These are phyloP conservation scores for Botrytis pseudocinerea DNA, from an alignment of 2,329 filamentous ascomycete species.

Conservation along the genomic window DNA sequence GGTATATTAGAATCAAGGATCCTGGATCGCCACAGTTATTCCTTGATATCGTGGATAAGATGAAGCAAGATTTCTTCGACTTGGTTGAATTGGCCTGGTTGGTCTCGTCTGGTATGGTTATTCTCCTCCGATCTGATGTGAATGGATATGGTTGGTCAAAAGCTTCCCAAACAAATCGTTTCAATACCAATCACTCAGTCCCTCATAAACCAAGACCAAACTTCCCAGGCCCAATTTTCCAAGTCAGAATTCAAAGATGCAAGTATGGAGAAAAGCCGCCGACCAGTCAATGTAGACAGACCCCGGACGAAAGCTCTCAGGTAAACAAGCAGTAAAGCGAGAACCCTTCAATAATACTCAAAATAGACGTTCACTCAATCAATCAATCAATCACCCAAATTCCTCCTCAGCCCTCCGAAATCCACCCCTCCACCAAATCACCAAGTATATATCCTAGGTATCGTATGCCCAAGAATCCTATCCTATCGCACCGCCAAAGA, in stretches of 20 bases:
- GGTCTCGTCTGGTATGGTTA: not conserved
- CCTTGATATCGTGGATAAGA: constrained; percentile 16
- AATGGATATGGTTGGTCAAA: not conserved
- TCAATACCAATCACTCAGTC: constrained; percentile 8
- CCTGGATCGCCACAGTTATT: constrained; percentile 4
- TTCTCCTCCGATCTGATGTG: constrained; percentile 7
- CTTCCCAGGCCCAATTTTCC: not conserved
- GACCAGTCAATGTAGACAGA: not conserved
- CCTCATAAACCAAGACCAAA: constrained; percentile 13
- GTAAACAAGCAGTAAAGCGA: not conserved
- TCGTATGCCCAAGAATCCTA: not conserved
- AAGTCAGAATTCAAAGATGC: not conserved
- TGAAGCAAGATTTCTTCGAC: constrained; percentile 4
- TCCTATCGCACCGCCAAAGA: not conserved
- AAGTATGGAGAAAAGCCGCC: not conserved
- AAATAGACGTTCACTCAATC: not conserved
- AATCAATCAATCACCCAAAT: not conserved
- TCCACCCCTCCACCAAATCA: not conserved
- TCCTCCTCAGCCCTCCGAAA: not conserved
- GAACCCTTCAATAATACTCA: not conserved
- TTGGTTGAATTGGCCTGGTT: not conserved
- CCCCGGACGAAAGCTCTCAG: not conserved
- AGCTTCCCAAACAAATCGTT: not conserved
- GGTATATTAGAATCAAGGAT: constrained; percentile 2
- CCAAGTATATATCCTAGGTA: not conserved